These are phyloP conservation scores for Pleodorina starrii DNA, from an alignment of 139 green algal genomes.

Conservation along the genomic window DNA sequence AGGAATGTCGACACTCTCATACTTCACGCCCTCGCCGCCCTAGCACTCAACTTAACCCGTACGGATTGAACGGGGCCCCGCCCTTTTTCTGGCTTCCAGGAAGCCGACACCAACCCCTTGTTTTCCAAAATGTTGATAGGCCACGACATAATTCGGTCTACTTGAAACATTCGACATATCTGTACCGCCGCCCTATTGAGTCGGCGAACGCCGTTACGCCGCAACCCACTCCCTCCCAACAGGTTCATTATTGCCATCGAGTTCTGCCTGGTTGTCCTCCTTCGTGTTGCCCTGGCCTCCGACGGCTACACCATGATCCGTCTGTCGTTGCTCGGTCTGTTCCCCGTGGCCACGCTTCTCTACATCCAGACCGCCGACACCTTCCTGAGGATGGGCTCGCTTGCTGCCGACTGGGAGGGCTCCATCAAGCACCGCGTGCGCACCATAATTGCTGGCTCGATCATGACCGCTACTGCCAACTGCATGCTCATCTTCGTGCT, in stretches of 20 bases:
- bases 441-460: slow-evolving; percentile 39
- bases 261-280: neutral
- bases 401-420: neutral
- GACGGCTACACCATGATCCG: slow-evolving; percentile 21
- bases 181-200: neutral
- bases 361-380: neutral
- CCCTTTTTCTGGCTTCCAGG: no score
- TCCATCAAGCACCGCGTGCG: slow-evolving; percentile 40
- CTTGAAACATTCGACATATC: neutral
- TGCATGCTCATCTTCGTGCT: slow-evolving; percentile 44
- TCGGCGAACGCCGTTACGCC: no score
- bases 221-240: no score
- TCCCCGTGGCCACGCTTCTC: slow-evolving; percentile 20
- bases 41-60: no score
- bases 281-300: neutral
- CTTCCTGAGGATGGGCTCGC: neutral
- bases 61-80: no score
- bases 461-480: slow-evolving; percentile 49
- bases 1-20: no score
- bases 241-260: slow-evolving; percentile 47
- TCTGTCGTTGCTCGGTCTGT: slow-evolving; percentile 10
- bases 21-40: no score
- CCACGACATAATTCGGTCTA: neutral
- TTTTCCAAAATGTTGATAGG: no score
- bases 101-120: no score